A percentile compares a stretch with the other conserved stretches of the same genome.
phyloP scores from a whole-genome alignment of 2,329 filamentous ascomycete genomes.

The Colletotrichum sp. region DNA sequence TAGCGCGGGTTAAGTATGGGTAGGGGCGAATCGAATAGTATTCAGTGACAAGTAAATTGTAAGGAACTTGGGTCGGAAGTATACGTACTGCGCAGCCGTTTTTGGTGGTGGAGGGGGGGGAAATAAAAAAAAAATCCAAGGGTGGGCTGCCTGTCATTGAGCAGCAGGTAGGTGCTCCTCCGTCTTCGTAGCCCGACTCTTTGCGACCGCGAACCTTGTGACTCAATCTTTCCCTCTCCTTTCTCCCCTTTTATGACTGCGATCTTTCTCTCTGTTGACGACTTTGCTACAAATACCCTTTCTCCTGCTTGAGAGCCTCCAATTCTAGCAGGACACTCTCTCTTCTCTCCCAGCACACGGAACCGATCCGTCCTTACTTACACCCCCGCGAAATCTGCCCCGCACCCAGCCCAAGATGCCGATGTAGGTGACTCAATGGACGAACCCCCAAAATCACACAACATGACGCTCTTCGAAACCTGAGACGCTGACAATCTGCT shows the following conservation, averaged over 20 bases:
- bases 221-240: slow-evolving; percentile 4
- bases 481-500: neutral
- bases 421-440: slow-evolving; percentile 16
- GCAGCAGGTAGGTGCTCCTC: neutral
- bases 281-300: neutral
- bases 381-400: neutral
- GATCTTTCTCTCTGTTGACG: neutral
- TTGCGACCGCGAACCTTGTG: slow-evolving; percentile 6
- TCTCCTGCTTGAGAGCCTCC: neutral
- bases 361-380: slow-evolving; percentile 1
- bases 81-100: neutral
- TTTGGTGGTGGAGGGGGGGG: neutral
- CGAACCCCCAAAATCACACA: neutral
- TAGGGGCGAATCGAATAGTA: neutral
- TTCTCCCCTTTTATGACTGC: neutral
- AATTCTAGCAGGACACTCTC: neutral
- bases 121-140: neutral
- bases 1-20: neutral
- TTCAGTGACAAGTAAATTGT: neutral
- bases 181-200: neutral
- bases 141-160: neutral
- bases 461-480: neutral
- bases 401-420: slow-evolving; percentile 22
- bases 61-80: neutral
- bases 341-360: neutral